Evolutionary conservation across 129 eudicot species (phyloP), one percentile per base, ranked within the genome.

Genomic region (Pittosporum tobira): DNA sequence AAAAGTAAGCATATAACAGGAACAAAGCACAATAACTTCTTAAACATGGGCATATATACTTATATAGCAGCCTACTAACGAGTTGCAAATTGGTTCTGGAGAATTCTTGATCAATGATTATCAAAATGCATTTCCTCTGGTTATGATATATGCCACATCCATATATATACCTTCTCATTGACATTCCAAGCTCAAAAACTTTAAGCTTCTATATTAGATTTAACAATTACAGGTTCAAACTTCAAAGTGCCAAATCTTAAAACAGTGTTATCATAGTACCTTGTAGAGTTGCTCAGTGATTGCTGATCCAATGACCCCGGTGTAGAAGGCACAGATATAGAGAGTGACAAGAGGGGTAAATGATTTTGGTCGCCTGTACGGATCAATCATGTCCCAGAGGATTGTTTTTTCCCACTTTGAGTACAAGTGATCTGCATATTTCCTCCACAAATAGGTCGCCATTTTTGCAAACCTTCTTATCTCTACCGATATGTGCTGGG

Each of bases 331-430:
- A 27, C 62, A 62, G 31, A 89, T 46, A 68, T 89, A 89, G 48
- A 82, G 70, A 14, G 88, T 75, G 42, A 77, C 94, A 64, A 89
- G 88, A 47, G 95, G 93, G 31, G 97, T 85, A 61, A 89, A 89
- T 1, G 88, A 63, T 67, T 89, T 89, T 19, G 95, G 97, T 29
- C 95, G 83, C 67, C 85, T 80, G 67, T 77, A 89, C 10, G 95
- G 95, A 53, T 85, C 95, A 75, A 85, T 79, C 97, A 85, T 82
- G 68, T 88, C 94, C 97, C 95, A 89, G 8, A 89, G 75, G 36
- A 85, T 49, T 16, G 83, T 84, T 56, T 65, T 89, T 59, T 89
- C 88, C 97, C 95, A 85, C 64, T 77, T 89, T 12, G 79, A 72
- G 65, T 75, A 68, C 64, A 85, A 60, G 56, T 85, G 71, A 70